Base-by-base conservation (phyloP, 352 stramenopile species). In the Hyaloperonospora brassicae region DNA sequence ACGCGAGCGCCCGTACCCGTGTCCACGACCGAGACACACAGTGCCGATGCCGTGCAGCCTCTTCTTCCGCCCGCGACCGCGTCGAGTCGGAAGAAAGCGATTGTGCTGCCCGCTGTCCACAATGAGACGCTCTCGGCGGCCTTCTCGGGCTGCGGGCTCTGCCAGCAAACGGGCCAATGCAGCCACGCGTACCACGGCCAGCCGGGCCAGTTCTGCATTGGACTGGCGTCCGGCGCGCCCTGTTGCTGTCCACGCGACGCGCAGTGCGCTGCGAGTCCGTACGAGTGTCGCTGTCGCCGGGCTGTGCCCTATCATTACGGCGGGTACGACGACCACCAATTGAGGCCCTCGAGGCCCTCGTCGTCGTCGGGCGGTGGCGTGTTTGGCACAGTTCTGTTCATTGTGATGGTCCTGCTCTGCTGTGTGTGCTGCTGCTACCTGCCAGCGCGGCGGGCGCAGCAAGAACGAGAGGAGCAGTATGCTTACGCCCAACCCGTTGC, bases 171-270 rank as follows among this genome's bases (percentile, higher is more conserved):
- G 1, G 78, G 78, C 0, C 59, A 78, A 30, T 89, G 78, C 44
- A 70, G 83, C 59, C 73, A 77, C 21, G 78, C 78, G 2, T 89
- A 86, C 52, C 78, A 68, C 22, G 74, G 76, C 21, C 51, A 57
- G 7, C 73, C 65, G 0, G 78, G 78, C 0, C 75, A 89, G 48
- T 89, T 89, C 52, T 89, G 78, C 54, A 62, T 79, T 24, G 73
- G 70, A 30, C 44, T 89, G 39, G 62, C 65, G 23, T 78, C 71
- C 0, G 73, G 73, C 2, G 61, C 68, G 12, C 76, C 79, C 17
- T 89, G 79, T 49, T 89, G 79, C 57, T 89, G 79, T 21, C 79
- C 79, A 14, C 22, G 17, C 4, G 64, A 79, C 51, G 66, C 79
- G 8, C 72, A 87, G 59, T 89, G 79, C 39, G 76, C 71, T 13